These are phyloP conservation scores for Sergeia podlipaevii DNA, from an alignment of 208 protist species.

Conservation along the genomic window DNA sequence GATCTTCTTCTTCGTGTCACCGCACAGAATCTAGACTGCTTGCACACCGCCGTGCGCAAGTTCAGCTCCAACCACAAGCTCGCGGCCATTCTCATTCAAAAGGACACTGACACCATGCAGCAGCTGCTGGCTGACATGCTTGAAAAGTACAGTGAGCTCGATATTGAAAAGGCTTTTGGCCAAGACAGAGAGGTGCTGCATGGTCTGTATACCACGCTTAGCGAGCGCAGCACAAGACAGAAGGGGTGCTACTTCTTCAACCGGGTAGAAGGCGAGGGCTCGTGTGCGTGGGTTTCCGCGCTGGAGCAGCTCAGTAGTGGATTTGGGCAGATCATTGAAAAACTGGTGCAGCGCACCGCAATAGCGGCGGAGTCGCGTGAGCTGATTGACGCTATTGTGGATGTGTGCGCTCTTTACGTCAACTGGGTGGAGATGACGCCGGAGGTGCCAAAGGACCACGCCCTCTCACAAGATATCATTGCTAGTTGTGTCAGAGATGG, in stretches of 20 bases:
- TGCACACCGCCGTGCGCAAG: conserved; percentile 49
- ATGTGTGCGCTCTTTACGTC: conserved; percentile 66
- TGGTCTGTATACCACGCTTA: conserved; percentile 48
- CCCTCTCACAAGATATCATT: conserved; percentile 38
- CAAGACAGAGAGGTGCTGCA: conserved; percentile 51
- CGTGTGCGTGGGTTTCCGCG: conserved; percentile 42
- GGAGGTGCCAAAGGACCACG: conserved; percentile 18
- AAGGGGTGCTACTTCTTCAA: conserved; percentile 88
- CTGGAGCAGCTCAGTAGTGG: conserved; percentile 50
- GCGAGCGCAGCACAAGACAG: conserved; percentile 46
- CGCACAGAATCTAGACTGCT: conserved; percentile 52
- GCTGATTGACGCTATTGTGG: conserved; percentile 55
- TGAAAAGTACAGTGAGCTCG: conserved; percentile 66
- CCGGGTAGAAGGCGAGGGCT: conserved; percentile 54
- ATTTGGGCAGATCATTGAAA: conserved; percentile 46
- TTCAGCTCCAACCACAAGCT: conserved; percentile 84
- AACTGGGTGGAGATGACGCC: conserved; percentile 55
- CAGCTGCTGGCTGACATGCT: conserved; percentile 70
- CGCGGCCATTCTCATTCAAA: conserved; percentile 73
- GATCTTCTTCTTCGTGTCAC: conserved; percentile 52
- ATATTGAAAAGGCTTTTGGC: conserved; percentile 47
- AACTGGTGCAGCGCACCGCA: conserved; percentile 34
- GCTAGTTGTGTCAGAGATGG: conserved; percentile 40
- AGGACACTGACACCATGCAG: conserved; percentile 76
- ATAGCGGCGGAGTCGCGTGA: conserved; percentile 31